Conservation (phyloP, 306 rosid genomes). For the Sesbania bispinosa region DNA sequence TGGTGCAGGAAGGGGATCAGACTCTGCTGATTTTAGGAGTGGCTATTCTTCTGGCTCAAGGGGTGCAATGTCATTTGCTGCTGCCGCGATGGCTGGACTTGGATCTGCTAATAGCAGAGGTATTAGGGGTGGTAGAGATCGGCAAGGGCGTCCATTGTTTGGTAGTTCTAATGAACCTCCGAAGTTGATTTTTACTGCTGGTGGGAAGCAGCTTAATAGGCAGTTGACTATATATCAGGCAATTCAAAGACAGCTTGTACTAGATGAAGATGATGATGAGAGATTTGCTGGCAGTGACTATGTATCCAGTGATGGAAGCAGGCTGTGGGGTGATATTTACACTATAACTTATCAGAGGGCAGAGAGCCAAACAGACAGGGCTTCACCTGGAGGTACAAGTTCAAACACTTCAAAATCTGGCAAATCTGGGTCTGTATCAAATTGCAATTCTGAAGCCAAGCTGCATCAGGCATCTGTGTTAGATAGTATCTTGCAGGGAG, state of each 20-base stretch:
- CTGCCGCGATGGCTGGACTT: conserved; percentile 99
- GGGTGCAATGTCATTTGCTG: conserved; percentile 98
- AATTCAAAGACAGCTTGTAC: conserved; percentile 85
- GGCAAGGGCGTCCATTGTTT: conserved; percentile 72
- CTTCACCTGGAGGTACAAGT: conserved; percentile 63
- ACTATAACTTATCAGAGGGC: conserved; percentile 89
- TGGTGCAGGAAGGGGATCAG: conserved; percentile 66
- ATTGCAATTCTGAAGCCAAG: conserved; percentile 56
- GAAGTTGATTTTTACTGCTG: conserved; percentile 74
- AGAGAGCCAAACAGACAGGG: conserved; percentile 66
- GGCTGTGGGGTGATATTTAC: conserved; percentile 95
- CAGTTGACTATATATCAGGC: conserved; percentile 97
- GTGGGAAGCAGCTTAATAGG: conserved; percentile 91
- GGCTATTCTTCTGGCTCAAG: conserved; percentile 70
- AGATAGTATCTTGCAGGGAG: conserved; percentile 92
- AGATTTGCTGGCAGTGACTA: conserved; percentile 75
- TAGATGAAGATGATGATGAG: conserved; percentile 97
- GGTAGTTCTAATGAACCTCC: conserved; percentile 74
- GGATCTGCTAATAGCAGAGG: conserved; percentile 85
- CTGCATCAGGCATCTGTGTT: conserved; percentile 67
- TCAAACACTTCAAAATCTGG: conserved; percentile 53
- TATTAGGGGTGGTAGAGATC: conserved; percentile 83
- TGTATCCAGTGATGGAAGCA: conserved; percentile 83
- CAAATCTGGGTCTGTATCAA: conserved; percentile 58
- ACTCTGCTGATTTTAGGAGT: conserved; percentile 69